Evolutionary conservation across 441 rosid species (phyloP), one percentile per base, ranked within the genome.

Genomic region (Pelargonium myrrhifolium): DNA sequence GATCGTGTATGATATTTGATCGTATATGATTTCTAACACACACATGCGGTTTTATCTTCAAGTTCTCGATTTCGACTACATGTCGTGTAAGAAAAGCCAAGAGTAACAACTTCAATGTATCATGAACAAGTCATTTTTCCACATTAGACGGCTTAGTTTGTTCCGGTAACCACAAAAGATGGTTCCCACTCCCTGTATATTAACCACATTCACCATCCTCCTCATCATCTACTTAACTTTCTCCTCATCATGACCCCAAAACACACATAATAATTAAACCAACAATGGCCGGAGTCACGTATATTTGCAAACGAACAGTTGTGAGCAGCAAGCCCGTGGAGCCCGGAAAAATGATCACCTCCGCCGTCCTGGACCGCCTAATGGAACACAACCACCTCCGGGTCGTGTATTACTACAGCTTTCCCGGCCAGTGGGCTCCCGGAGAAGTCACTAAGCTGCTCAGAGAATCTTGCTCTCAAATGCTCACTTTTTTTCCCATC

Each of bases 281-380:
- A 1, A 26, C 20, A 10, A 80, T 80, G 83, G 79, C 76, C 0
- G 79, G 77, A 3, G 31, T 87, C 65, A 79, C 76, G n/a, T 68
- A 66, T 55, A 70, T 70, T 1, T 77, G 89, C 79, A 90, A 87
- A 78, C 79, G 91, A 67, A 84, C 89, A 0, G 87, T 82, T 9
- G 86, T 85, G 43, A 90, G 97, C 86, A 72, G 89, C 17, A 80
- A 74, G 65, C 79, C 89, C 0, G 81, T 82, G 24, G 79, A 77
- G 43, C 81, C 78, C 14, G 84, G 83, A 11, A 64, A 71, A 62
- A 17, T 26, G 70, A 74, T 71, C 68, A 62, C 71, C 14, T 67
- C 84, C 5, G 86, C 95, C 0, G 93, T 81, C 64, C 74, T 90
- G 3, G 93, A 87, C 70, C 83, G 84, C 7, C 75, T 80, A 0